Percentiles rank a stretch among this genome's conserved stretches.
Conservation (phyloP, 345 rosid genomes). For the Euphorbia pulcherrima region DNA sequence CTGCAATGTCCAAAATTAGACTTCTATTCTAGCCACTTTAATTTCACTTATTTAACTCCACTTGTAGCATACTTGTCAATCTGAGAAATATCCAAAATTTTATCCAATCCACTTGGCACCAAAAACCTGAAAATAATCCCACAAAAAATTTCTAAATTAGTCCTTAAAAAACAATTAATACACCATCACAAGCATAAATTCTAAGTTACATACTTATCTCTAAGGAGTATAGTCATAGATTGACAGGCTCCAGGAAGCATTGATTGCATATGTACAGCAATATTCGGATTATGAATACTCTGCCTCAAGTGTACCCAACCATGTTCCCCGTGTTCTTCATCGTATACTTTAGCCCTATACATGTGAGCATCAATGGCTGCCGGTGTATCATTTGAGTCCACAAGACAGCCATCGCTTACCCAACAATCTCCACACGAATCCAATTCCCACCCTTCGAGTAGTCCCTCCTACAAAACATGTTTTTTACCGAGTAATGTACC, state of each 20-base stretch:
- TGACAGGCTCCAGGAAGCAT: slow-evolving; percentile 59
- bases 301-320: slow-evolving; percentile 90
- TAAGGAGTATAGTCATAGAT: slow-evolving; percentile 43
- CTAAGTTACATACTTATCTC: slow-evolving; percentile 45
- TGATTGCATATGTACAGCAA: slow-evolving; percentile 82
- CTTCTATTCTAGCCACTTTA: too few relatives aligned
- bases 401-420: slow-evolving; percentile 92
- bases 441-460: slow-evolving; percentile 71
- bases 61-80: slow-evolving; percentile 38
- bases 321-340: slow-evolving; percentile 45
- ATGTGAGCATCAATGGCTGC: slow-evolving; percentile 76
- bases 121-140: slow-evolving; percentile 57
- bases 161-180: not conserved
- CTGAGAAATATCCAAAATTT: slow-evolving; percentile 55
- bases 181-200: too few relatives aligned
- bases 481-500: too few relatives aligned
- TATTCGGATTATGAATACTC: slow-evolving; percentile 88
- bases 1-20: not conserved
- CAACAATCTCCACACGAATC: slow-evolving; percentile 89
- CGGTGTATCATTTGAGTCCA: slow-evolving; percentile 66
- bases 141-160: slow-evolving; percentile 2
- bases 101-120: slow-evolving; percentile 51
- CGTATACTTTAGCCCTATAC: slow-evolving; percentile 76
- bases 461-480: slow-evolving; percentile 46
- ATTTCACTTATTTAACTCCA: slow-evolving; percentile 4